Evolutionary conservation across 2,329 filamentous ascomycete genomes (phyloP), one percentile per base, ranked within the genome.

Genomic region (Aspergillus niger): DNA sequence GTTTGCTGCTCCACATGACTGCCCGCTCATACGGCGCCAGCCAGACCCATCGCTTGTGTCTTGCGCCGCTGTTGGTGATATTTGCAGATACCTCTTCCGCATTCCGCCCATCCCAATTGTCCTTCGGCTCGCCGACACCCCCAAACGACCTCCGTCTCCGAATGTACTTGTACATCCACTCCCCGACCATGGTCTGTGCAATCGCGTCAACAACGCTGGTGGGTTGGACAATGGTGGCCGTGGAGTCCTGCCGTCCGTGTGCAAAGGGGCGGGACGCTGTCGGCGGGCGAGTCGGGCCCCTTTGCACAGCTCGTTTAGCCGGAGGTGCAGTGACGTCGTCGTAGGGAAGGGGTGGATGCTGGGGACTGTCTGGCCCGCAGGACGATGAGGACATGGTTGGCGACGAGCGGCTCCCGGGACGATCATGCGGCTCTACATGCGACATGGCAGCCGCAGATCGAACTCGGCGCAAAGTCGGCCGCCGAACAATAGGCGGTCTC

Each of bases 21-120:
- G 94, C 90, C 64, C 93, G 85, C 77, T 99, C 95, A 72, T 99
- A 98, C 2, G 95, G 95, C 17, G 94, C 95, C 64, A 99, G 85
- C 95, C 95, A 99, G 2, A 99, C 95, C 95, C 95, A 99, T 75
- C 95, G 86, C 80, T 93, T 97, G 75, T 99, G 95, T 30, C 95
- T 80, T 5, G 84, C 90, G 66, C 86, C 86, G 68, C 84, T 86
- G 65, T 81, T 84, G 20, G 80, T 82, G 61, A 90, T 88, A 64
- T 86, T 88, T 76, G 91, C 88, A 64, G 83, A 89, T 64, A 90
- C 86, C 70, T 92, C 88, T 64, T 86, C 86, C 38, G 84, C 83
- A 62, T 83, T 85, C 66, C 84, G 86, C 24, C 81, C 83, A 48
- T 83, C 82, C 72, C 81, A 82, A 22, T 64, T 69, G 17, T 77